These are phyloP conservation scores for Komagataella kurtzmanii DNA, from an alignment of 805 yeast species.

Conservation along the genomic window DNA sequence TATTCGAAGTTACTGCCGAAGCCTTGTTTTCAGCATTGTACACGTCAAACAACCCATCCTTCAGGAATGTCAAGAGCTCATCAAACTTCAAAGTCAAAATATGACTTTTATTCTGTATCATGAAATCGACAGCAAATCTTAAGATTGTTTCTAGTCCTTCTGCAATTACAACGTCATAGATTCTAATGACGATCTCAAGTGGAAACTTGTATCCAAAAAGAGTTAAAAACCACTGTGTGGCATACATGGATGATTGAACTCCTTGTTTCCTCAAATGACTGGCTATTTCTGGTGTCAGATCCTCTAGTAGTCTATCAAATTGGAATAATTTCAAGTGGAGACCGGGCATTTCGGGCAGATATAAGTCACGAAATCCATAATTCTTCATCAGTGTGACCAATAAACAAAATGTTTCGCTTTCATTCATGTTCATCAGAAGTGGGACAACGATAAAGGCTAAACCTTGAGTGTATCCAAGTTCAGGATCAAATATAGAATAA, in stretches of 20 bases:
- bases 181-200: conserved; percentile 70
- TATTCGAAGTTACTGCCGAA: conserved; percentile 10
- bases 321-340: conserved; percentile 75
- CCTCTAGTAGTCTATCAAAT: conserved; percentile 80
- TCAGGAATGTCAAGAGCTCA: conserved; percentile 58
- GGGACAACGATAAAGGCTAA: conserved; percentile 93
- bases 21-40: conserved; percentile 31
- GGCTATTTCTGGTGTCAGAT: conserved; percentile 53
- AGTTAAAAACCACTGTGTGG: conserved; percentile 95
- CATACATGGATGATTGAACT: conserved; percentile 87
- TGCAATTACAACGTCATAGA: conserved; percentile 76
- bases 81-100: conserved; percentile 62
- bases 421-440: conserved; percentile 64
- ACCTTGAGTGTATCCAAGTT: conserved; percentile 96
- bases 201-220: conserved; percentile 94
- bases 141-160: conserved; percentile 85
- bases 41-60: conserved; percentile 63
- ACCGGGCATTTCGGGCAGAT: conserved; percentile 88
- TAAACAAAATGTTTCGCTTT: conserved; percentile 75
- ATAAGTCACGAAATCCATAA: conserved; percentile 69
- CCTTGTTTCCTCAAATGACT: conserved; percentile 79
- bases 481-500: conserved; percentile 76
- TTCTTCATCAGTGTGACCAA: conserved; percentile 73
- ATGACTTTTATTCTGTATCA: conserved; percentile 51
- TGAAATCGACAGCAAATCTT: conserved; percentile 71